phyloP scores from a whole-genome alignment of 352 stramenopile genomes.

The Pythium plurisporium region DNA sequence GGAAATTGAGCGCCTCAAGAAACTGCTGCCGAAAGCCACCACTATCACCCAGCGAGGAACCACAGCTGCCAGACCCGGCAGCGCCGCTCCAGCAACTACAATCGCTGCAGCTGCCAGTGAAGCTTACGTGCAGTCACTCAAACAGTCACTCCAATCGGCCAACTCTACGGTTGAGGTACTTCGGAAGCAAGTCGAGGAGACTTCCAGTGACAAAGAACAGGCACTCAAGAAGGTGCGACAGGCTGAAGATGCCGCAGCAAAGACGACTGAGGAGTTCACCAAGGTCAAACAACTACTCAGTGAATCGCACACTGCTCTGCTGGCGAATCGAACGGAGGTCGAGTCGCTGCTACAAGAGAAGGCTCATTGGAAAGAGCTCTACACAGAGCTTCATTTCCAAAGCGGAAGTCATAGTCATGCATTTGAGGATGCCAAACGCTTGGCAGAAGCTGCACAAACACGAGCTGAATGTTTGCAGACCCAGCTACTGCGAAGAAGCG shows the following conservation, averaged over 20 bases:
- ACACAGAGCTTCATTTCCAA: slow-evolving; percentile 38
- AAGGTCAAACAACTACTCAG: slow-evolving; percentile 42
- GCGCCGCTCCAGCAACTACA: neutral
- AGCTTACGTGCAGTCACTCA: slow-evolving; percentile 37
- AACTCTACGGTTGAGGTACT: slow-evolving; percentile 33
- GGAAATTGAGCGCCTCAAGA: slow-evolving; percentile 51
- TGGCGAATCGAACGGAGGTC: slow-evolving; percentile 31
- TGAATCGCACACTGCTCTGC: slow-evolving; percentile 38
- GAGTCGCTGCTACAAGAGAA: slow-evolving; percentile 32
- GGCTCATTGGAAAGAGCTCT: slow-evolving; percentile 33
- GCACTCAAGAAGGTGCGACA: slow-evolving; percentile 21
- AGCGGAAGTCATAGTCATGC: slow-evolving; percentile 27
- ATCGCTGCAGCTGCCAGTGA: neutral
- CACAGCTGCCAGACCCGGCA: neutral
- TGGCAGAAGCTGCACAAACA: slow-evolving; percentile 27
- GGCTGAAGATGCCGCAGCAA: slow-evolving; percentile 26
- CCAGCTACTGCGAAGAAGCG: neutral
- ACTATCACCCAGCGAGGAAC: neutral
- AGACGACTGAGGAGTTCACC: slow-evolving; percentile 36
- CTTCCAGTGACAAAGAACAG: slow-evolving; percentile 32
- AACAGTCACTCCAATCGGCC: slow-evolving; percentile 36
- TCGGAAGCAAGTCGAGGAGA: slow-evolving; percentile 38
- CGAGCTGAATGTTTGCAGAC: slow-evolving; percentile 15
- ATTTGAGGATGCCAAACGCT: slow-evolving; percentile 31
- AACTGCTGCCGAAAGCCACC: slow-evolving; percentile 31